phyloP scores from a whole-genome alignment of 495 filamentous ascomycete species.

The Xylaria curta region DNA sequence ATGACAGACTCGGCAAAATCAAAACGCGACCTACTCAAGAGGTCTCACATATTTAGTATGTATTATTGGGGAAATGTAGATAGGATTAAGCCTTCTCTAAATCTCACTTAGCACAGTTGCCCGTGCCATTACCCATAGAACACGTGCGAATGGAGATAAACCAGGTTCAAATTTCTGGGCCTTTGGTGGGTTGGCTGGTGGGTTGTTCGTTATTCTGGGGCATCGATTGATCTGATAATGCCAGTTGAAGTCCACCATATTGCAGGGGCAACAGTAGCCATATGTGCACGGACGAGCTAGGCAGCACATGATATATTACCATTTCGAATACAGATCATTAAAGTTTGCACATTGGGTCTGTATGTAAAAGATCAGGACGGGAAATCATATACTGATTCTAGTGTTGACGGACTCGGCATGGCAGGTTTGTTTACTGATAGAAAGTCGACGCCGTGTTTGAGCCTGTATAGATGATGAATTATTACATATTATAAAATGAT shows the following conservation, averaged over 20 bases:
- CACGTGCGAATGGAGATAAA: conserved; percentile 10
- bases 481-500: neutral
- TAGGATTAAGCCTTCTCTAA: neutral
- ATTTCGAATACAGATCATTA: neutral
- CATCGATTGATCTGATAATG: conserved; percentile 7
- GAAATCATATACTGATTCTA: neutral
- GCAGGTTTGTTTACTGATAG: neutral
- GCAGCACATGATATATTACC: neutral
- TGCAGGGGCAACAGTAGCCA: neutral
- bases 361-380: neutral
- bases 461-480: neutral
- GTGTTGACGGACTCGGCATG: neutral
- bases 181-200: neutral
- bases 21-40: neutral
- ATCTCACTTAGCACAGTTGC: neutral
- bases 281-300: neutral
- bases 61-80: neutral
- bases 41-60: neutral
- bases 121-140: neutral
- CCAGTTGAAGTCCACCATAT: neutral
- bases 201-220: neutral
- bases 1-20: too few species aligned
- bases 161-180: conserved; percentile 7
- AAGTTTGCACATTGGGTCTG: neutral
- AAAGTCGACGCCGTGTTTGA: neutral